phyloP scores from a whole-genome alignment of 257 asterid genomes.

The Solanum ahanhuiri region DNA sequence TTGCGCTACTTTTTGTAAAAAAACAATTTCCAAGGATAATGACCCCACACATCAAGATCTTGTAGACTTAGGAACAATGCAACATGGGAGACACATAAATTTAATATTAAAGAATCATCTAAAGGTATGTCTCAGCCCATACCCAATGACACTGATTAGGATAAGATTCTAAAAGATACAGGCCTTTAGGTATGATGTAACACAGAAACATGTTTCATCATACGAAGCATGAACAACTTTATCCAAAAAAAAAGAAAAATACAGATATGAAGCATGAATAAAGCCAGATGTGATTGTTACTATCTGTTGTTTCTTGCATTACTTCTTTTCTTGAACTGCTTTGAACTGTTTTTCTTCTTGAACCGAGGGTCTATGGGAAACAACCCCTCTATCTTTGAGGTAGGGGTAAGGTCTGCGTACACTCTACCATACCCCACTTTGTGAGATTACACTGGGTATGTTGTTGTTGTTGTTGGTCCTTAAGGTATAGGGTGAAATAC shows the following conservation, averaged over 20 bases:
- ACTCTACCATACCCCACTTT: not conserved
- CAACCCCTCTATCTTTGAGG: not conserved
- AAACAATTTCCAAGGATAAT: not conserved
- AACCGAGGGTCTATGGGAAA: not conserved
- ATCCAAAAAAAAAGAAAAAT: not conserved
- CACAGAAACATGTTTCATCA: conserved; percentile 5
- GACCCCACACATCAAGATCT: conserved; percentile 7
- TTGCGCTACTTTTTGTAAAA: not conserved
- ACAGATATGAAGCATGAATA: not conserved
- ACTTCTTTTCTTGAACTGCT: not conserved
- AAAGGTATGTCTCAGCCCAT: conserved; percentile 49
- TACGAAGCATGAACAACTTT: conserved; percentile 26
- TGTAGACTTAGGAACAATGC: conserved; percentile 23
- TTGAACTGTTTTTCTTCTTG: not conserved
- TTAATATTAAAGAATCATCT: conserved; percentile 13
- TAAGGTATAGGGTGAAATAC: not conserved
- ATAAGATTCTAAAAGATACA: conserved; percentile 28
- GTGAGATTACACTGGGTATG: not conserved
- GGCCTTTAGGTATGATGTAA: conserved; percentile 9
- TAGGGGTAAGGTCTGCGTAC: not conserved
- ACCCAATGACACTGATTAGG: conserved; percentile 29
- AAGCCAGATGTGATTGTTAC: not conserved
- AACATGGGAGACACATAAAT: conserved; percentile 13
- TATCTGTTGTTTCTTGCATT: not conserved
- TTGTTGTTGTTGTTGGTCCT: not conserved